Conservation (phyloP, 768 basidiomycete species). For the Lentinula boryana region DNA sequence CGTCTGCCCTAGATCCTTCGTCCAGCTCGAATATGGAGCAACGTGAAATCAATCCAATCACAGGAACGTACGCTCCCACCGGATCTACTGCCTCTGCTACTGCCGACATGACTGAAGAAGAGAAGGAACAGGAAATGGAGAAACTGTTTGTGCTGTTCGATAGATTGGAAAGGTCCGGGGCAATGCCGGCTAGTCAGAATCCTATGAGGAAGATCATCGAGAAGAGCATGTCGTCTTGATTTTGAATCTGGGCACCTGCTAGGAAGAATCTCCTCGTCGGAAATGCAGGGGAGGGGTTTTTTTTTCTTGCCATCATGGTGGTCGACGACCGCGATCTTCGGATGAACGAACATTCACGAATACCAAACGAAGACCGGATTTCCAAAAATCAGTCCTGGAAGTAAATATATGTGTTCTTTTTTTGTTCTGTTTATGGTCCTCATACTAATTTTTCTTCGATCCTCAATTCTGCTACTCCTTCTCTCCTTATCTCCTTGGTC, state of each 20-base stretch:
- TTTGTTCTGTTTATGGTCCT: not conserved
- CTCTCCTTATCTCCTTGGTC: too few species aligned
- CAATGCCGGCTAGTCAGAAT: constrained; percentile 57
- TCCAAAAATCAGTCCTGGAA: not conserved
- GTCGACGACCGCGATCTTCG: not conserved
- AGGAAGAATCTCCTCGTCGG: not conserved
- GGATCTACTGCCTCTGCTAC: constrained; percentile 27
- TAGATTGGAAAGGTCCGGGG: constrained; percentile 73
- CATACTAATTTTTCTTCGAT: not conserved
- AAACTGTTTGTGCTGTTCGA: constrained; percentile 89
- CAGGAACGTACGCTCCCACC: constrained; percentile 52
- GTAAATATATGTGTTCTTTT: not conserved
- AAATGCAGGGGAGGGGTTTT: not conserved
- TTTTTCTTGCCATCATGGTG: not conserved
- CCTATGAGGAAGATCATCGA: constrained; percentile 69
- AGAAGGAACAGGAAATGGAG: constrained; percentile 93
- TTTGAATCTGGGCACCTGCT: not conserved
- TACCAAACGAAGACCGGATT: not conserved
- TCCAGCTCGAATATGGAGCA: not conserved
- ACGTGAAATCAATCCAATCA: constrained; percentile 72
- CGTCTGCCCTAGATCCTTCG: not conserved
- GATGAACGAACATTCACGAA: not conserved
- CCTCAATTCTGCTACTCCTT: not conserved
- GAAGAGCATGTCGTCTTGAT: constrained; percentile 23
- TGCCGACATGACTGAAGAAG: constrained; percentile 84